phyloP scores from a whole-genome alignment of 2,329 filamentous ascomycete species.

The Fonsecaea monophora region DNA sequence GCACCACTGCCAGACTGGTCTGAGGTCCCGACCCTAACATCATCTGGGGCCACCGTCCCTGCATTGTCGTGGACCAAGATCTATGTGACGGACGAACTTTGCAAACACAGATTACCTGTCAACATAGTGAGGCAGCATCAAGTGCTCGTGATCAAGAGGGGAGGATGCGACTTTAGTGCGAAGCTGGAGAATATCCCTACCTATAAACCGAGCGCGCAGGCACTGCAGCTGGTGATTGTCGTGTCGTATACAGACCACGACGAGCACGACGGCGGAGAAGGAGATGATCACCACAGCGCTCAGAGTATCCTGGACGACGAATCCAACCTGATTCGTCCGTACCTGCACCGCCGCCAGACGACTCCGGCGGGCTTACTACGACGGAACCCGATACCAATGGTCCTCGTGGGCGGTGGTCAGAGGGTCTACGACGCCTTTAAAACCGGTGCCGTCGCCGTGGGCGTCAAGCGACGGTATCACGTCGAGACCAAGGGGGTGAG shows the following conservation, averaged over 20 bases:
- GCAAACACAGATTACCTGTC: slow-evolving; percentile 60
- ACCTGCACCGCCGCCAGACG: slow-evolving; percentile 76
- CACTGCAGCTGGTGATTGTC: slow-evolving; percentile 81
- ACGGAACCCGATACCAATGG: slow-evolving; percentile 76
- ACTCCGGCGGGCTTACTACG: slow-evolving; percentile 73
- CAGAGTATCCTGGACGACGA: slow-evolving; percentile 42
- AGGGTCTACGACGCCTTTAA: slow-evolving; percentile 69
- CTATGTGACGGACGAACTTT: slow-evolving; percentile 75
- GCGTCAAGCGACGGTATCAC: slow-evolving; percentile 77
- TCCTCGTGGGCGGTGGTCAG: slow-evolving; percentile 78
- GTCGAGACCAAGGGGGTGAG: slow-evolving; percentile 80
- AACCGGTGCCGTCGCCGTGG: slow-evolving; percentile 67
- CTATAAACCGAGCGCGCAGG: slow-evolving; percentile 65
- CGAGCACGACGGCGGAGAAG: slow-evolving; percentile 43
- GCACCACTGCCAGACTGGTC: slow-evolving; percentile 71
- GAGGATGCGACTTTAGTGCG: slow-evolving; percentile 80
- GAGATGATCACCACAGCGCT: slow-evolving; percentile 40
- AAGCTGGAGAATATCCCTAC: slow-evolving; percentile 87
- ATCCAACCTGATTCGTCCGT: slow-evolving; percentile 63
- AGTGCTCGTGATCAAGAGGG: slow-evolving; percentile 80
- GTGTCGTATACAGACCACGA: slow-evolving; percentile 63
- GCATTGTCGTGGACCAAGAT: slow-evolving; percentile 72
- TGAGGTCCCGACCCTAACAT: slow-evolving; percentile 49
- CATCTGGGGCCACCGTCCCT: slow-evolving; percentile 40
- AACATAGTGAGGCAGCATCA: slow-evolving; percentile 66